Evolutionary conservation across 148 eudicot genomes (phyloP).

Genomic region (Chenopodium berlandieri): DNA sequence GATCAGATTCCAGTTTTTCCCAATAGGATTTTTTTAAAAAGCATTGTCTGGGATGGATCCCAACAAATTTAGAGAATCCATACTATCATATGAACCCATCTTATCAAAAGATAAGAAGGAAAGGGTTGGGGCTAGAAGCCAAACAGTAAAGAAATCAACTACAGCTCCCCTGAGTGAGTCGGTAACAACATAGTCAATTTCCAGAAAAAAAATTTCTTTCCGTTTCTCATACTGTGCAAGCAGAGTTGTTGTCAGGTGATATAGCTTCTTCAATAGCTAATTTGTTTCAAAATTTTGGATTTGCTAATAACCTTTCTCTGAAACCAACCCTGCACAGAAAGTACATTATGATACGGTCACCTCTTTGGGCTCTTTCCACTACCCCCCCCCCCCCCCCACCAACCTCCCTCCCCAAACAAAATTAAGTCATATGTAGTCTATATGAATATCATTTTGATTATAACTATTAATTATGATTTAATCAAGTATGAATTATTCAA

Average conservation of each 20-base stretch:
- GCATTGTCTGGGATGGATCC: constrained; percentile 97
- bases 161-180: constrained; percentile 81
- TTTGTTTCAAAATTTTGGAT: constrained; percentile 80
- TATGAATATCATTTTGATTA: too few species aligned
- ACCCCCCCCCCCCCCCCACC: background rate
- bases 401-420: background rate
- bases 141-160: constrained; percentile 92
- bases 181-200: constrained; percentile 84
- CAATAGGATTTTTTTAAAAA: constrained; percentile 75
- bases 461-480: too few species aligned
- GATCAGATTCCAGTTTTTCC: constrained; percentile 82
- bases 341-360: constrained; percentile 21
- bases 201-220: constrained; percentile 84
- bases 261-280: constrained; percentile 92
- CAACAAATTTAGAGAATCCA: constrained; percentile 67
- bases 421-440: background rate
- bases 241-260: constrained; percentile 84
- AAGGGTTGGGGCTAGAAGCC: constrained; percentile 98
- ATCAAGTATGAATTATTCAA: too few species aligned
- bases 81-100: constrained; percentile 45
- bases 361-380: background rate
- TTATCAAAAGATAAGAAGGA: constrained; percentile 77
- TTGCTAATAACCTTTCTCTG: constrained; percentile 89
- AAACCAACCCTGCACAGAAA: constrained; percentile 85
- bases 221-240: constrained; percentile 91